Evolutionary conservation across 2,329 filamentous ascomycete species (phyloP), one percentile per base, ranked within the genome.

Genomic region (Trichoderma oligosporum): DNA sequence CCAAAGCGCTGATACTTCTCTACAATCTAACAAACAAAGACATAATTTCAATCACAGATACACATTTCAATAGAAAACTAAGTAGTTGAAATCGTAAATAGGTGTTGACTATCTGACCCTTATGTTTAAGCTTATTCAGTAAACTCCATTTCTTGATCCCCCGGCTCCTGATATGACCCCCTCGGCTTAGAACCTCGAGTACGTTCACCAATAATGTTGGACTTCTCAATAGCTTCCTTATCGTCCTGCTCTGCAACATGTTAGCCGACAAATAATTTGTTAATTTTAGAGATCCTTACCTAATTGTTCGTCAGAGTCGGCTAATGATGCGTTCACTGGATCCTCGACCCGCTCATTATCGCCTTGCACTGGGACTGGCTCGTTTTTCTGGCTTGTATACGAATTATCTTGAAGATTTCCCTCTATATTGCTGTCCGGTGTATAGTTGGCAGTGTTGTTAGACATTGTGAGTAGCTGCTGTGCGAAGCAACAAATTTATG

Each of bases 241-340:
- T 75, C 72, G 27, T 74, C 72, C 3, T 65, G 66, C 4, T 59
- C 73, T 74, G 27, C n/a, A n/a, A n/a, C n/a, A n/a, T n/a, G n/a
- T n/a, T n/a, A n/a, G n/a, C n/a, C n/a, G n/a, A n/a, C n/a, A n/a
- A 1, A 4, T 14, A 9, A 7, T 56, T 47, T 47, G 36, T 44
- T 8, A 12, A 18, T 27, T 12, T n/a, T 7, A n/a, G 6, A 14
- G 25, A n/a, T 20, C 4, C n/a, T 9, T 39, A 59, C 57, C 53
- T 20, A 59, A 20, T 7, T 56, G 52, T 12, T 57, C 5, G 16
- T 59, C 53, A 2, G 52, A 38, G 12, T 57, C 38, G 6, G 57
- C 57, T 7, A 12, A 24, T 16, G 47, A 48, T 18, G 44, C 45
- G 4, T 59, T 6, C 1, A 56, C 24, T 2, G 57, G 45, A 22